These are phyloP conservation scores for Rhizoclosmatium globosum DNA, from an alignment of 192 early-diverging fungal genomes.

Conservation along the genomic window DNA sequence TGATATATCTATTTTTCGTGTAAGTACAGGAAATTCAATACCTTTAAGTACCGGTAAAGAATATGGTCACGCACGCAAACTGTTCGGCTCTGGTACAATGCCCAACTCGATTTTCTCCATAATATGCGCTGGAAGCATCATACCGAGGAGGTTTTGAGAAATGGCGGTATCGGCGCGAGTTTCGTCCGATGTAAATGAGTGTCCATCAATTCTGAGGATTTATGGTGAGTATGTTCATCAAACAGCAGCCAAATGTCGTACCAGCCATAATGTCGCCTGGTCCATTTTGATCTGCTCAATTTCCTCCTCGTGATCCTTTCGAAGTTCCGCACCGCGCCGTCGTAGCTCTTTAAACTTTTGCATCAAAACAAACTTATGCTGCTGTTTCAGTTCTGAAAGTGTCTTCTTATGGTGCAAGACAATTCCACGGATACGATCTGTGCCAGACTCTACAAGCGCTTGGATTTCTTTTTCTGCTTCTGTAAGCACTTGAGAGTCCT, in stretches of 20 bases:
- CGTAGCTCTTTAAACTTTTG: constrained; percentile 25
- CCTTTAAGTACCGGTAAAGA: constrained; percentile 2
- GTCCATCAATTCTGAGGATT: constrained; percentile 17
- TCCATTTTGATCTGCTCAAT: constrained; percentile 35
- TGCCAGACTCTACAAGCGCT: background rate
- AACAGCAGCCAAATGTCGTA: background rate
- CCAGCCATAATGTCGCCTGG: constrained; percentile 30
- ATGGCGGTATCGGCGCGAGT: constrained; percentile 26
- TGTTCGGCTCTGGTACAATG: constrained; percentile 22
- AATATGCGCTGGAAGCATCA: constrained; percentile 41
- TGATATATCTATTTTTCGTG: constrained; percentile 5
- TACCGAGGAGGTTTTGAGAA: constrained; percentile 36
- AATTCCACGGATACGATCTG: constrained; percentile 19
- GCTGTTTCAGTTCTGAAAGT: constrained; percentile 27
- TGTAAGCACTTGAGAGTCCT: background rate
- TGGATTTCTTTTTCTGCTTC: constrained; percentile 26
- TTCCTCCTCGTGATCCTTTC: constrained; percentile 40
- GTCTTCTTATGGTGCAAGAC: constrained; percentile 29
- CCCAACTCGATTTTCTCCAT: constrained; percentile 36
- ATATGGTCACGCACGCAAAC: constrained; percentile 26
- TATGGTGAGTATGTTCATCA: background rate
- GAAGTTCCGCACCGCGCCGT: constrained; percentile 28
- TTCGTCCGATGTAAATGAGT: constrained; percentile 34
- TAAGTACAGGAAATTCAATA: too few species aligned
- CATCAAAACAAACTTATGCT: background rate